Conservation (phyloP, 202 grass and related monocot species). For the Brachypodium distachyon region DNA sequence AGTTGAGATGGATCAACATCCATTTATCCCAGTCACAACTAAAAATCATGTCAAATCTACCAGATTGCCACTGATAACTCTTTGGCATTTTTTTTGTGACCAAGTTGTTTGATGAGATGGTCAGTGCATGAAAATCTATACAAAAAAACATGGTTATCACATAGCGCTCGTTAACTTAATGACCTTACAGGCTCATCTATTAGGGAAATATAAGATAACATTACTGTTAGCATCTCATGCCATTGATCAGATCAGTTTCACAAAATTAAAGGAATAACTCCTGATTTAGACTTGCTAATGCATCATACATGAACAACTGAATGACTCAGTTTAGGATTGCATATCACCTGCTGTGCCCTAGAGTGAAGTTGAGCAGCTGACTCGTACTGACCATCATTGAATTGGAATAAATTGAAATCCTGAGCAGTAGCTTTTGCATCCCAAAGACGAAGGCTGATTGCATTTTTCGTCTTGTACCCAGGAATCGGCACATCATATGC, state of each 20-base stretch:
- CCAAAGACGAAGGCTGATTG: constrained; percentile 92
- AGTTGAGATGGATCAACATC: not conserved
- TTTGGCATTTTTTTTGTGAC: not conserved
- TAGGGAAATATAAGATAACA: not conserved
- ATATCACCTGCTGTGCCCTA: constrained; percentile 82
- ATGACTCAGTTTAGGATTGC: constrained; percentile 1
- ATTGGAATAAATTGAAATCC: constrained; percentile 91
- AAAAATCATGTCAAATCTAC: constrained; percentile 6
- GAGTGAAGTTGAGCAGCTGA: constrained; percentile 81
- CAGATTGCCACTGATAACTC: not conserved
- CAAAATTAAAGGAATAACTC: not conserved
- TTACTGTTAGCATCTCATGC: not conserved
- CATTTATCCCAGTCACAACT: not conserved
- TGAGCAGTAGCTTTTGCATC: constrained; percentile 79
- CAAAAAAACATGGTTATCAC: not conserved
- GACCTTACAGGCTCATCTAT: not conserved
- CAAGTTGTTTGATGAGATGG: not conserved
- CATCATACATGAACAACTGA: not conserved
- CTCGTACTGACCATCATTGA: constrained; percentile 93
- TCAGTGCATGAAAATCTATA: not conserved
- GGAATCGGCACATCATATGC: constrained; percentile 97
- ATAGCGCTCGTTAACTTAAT: not conserved
- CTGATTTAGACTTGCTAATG: not conserved
- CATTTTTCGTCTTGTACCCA: constrained; percentile 96
- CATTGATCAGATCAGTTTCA: not conserved